Base-by-base conservation (phyloP, 2,329 filamentous ascomycete genomes). In the Boeremia exigua region DNA sequence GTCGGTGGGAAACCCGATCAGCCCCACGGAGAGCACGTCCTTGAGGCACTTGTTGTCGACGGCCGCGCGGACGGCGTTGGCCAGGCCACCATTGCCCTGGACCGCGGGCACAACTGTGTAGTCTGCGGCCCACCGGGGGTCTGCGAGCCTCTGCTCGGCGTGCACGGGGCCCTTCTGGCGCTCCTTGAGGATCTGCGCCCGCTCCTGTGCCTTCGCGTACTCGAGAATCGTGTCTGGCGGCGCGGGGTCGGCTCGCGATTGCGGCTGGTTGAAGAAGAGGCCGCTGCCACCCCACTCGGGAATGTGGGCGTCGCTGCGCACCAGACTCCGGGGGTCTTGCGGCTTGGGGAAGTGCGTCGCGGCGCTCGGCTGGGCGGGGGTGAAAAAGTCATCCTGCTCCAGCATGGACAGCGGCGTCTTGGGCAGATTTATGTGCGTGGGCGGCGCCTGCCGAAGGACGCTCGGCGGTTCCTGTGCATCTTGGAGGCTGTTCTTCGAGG, bases 1-100 rank as follows among this genome's bases (percentile, higher is more conserved):
- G 75, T 98, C 94, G 0, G 92, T 97, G 0, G 94, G 93, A 86
- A 97, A 97, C 17, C 94, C 95, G 38, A 98, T 78, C 0, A 93
- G 96, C 48, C 94, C 94, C 4, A 98, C 89, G 88, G 91, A 96
- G n/a, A 88, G 89, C 70, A 91, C 89, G 51, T 96, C 90, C 17
- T 84, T 82, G 9, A 92, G 78, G 58, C 84, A 83, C 17, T 87
- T 88, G 50, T 88, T 85, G 42, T 91, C 85, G 14, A 85, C 82
- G 2, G 91, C 89, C 14, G 92, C 91, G 59, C 91, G 87, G 30
- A 95, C 87, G 4, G 94, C 94, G 72, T 96, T 97, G 67, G 90
- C 88, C 44, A 98, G 83, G 17, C 94, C 95, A 19, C 92, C 93
- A 70, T 98, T 98, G 54, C 94, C 94, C 77, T 96, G 92, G 52